These are phyloP conservation scores for Passalora sequoiae DNA, from an alignment of 2,329 filamentous ascomycete genomes.

Conservation along the genomic window DNA sequence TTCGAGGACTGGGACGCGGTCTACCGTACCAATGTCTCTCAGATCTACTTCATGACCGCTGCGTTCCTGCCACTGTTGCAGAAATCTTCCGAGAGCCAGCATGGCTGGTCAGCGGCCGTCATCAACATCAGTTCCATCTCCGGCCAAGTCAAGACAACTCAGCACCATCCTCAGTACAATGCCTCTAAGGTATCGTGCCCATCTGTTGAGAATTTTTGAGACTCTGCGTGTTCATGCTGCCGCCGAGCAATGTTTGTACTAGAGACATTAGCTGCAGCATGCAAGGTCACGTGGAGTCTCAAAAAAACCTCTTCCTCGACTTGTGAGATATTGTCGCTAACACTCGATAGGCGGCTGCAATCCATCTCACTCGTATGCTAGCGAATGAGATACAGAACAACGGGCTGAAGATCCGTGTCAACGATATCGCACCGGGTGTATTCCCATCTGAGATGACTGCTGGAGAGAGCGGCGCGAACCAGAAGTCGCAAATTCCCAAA, in stretches of 20 bases:
- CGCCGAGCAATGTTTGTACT: no score
- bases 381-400: conserved; percentile 50
- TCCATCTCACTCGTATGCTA: conserved; percentile 54
- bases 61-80: conserved; percentile 45
- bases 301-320: no score
- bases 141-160: conserved; percentile 43
- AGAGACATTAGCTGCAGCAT: no score
- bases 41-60: conserved; percentile 45
- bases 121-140: conserved; percentile 46
- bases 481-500: conserved; percentile 52
- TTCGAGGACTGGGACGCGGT: conserved; percentile 44
- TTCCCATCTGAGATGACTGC: conserved; percentile 58
- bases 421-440: conserved; percentile 50
- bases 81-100: conserved; percentile 38
- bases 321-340: no score
- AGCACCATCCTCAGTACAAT: conserved; percentile 48
- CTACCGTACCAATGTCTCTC: conserved; percentile 46
- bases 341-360: conserved; percentile 46
- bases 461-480: conserved; percentile 46
- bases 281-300: no score
- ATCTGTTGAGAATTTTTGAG: no score
- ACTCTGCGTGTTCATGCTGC: no score
- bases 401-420: conserved; percentile 52
- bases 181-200: no score
- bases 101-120: conserved; percentile 42